Evolutionary conservation across 2,329 filamentous ascomycete genomes (phyloP).

Genomic region (Thielaviopsis populi): DNA sequence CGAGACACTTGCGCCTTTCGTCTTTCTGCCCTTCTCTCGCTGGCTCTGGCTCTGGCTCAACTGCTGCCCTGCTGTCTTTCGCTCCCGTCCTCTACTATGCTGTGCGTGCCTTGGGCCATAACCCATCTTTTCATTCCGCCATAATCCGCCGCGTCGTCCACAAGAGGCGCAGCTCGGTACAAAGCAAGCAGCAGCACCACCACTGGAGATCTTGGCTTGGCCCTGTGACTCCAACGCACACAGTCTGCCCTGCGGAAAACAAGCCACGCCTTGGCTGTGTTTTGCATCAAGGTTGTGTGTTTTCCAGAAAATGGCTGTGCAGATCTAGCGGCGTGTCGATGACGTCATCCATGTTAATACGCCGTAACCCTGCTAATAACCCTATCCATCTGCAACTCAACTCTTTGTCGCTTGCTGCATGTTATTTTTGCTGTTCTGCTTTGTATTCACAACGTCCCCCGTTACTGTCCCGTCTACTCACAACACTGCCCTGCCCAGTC

Average conservation of each 20-base stretch:
- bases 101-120: not conserved
- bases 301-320: not conserved
- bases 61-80: no score
- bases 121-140: not conserved
- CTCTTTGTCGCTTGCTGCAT: no score
- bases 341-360: not conserved
- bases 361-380: not conserved
- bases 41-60: no score
- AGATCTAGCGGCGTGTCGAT: not conserved
- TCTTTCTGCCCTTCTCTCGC: no score
- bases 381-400: no score
- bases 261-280: not conserved
- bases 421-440: no score
- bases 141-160: not conserved
- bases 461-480: not conserved
- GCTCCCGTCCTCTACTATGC: no score
- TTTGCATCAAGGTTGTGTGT: not conserved
- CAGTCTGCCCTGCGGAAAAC: not conserved
- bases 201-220: not conserved
- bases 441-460: no score
- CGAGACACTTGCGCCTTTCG: no score
- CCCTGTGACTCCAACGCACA: not conserved
- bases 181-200: not conserved
- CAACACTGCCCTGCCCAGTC: no score
- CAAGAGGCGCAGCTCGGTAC: not conserved